Base-by-base conservation (phyloP, 1,284 basidiomycete genomes). In the Naganishia sp. region DNA sequence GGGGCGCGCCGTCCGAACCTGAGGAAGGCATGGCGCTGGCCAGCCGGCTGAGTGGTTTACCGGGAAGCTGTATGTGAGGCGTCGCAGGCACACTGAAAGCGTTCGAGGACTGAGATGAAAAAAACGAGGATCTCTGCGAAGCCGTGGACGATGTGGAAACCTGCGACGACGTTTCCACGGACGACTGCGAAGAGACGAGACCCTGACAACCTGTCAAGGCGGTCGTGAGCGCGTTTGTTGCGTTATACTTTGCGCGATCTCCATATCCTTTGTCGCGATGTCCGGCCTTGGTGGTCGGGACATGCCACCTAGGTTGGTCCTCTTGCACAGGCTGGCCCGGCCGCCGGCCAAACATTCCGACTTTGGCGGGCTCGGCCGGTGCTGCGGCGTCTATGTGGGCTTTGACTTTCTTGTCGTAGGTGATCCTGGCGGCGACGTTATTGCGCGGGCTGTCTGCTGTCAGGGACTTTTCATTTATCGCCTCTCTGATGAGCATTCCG, bases 401-500 rank as follows among this genome's bases (percentile, higher is more conserved):
- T 49, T 44, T 43, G 2, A 61, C 59, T 25, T 61, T 61, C 36
- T 52, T 61, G 21, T 61, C 59, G 39, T 61, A 31, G 39, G 25
- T 36, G 13, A 61, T 13, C 21, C 21, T n/a, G 36, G 59, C 59
- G n/a, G 31, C 28, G 2, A 52, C 5, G 28, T 61, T 61, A 33
- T 23, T 52, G 6, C 48, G 48, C 7, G 50, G n/a, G 15, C 33
- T 61, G 25, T 61, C 48, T 11, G 36, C 48, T 18, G 59, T 52
- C 48, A 61, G 13, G n/a, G 36, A 6, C n/a, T 52, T 61, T 25
- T 61, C 59, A 36, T 61, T 39, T 11, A 61, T 52, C 16, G 59
- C 59, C 28, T 61, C 48, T 25, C 59, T 33, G 16, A 61, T 25
- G 48, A 61, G 48, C 48, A 61, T 61, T 25, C 59, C 59, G 48